phyloP scores from a whole-genome alignment of 1,139 yeast species.

The Yamadazyma membranifaciens region DNA sequence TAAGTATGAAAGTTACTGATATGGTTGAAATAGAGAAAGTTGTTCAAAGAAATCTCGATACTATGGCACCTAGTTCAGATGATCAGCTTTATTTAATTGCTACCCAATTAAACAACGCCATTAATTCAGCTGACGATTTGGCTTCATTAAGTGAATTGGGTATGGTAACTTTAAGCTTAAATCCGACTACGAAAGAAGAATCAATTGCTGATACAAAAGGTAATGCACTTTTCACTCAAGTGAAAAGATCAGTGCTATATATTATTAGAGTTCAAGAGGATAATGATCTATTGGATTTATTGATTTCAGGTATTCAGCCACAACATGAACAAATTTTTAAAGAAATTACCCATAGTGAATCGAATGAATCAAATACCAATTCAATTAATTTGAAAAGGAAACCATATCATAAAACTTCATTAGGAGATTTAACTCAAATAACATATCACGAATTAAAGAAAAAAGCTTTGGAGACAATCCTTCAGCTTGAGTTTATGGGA shows the following conservation, averaged over 20 bases:
- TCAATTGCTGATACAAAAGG: constrained; percentile 44
- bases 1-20: constrained; percentile 63
- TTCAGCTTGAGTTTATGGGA: constrained; percentile 74
- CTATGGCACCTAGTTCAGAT: constrained; percentile 46
- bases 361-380: constrained; percentile 20
- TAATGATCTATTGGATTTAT: constrained; percentile 65
- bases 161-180: constrained; percentile 37
- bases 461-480: constrained; percentile 68
- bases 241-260: constrained; percentile 76
- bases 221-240: constrained; percentile 66
- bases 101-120: constrained; percentile 30
- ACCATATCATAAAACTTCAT: constrained; percentile 40
- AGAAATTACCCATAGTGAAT: constrained; percentile 53
- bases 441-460: constrained; percentile 78
- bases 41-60: constrained; percentile 51
- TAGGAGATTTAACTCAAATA: constrained; percentile 55
- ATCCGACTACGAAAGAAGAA: constrained; percentile 51
- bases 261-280: constrained; percentile 82
- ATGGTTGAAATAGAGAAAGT: constrained; percentile 62
- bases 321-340: constrained; percentile 65
- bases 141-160: constrained; percentile 44
- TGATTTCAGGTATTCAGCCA: constrained; percentile 69
- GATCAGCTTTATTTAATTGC: constrained; percentile 55
- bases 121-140: constrained; percentile 38
- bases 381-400: constrained; percentile 24